Evolutionary conservation across 2,329 filamentous ascomycete species (phyloP).

Genomic region (Xylaria sp.): DNA sequence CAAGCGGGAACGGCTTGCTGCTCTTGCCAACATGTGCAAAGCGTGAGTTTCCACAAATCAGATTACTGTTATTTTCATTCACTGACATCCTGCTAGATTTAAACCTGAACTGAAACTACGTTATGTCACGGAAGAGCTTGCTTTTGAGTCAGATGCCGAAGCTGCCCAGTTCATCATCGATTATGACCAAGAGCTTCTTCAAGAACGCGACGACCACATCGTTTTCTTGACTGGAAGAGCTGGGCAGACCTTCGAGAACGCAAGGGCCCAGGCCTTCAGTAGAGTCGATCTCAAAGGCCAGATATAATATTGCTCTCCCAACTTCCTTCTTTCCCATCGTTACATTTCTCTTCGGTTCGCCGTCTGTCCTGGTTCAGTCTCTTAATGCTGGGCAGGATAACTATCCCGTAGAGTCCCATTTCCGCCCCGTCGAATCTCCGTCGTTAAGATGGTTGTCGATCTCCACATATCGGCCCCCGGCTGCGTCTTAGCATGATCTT

Average conservation of each 20-base stretch:
- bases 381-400: constrained; percentile 15
- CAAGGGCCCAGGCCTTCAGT: constrained; percentile 76
- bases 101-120: constrained; percentile 87
- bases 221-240: constrained; percentile 77
- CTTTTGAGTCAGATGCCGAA: constrained; percentile 90
- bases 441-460: constrained; percentile 16
- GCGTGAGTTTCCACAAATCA: constrained; percentile 69
- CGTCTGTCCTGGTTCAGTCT: constrained; percentile 6
- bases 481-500: constrained; percentile 27
- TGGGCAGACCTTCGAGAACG: constrained; percentile 72
- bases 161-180: constrained; percentile 90
- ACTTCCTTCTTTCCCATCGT: constrained; percentile 28
- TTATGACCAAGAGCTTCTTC: constrained; percentile 74
- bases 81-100: constrained; percentile 71
- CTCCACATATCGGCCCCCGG: constrained; percentile 29
- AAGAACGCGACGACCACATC: constrained; percentile 76
- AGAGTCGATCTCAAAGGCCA: constrained; percentile 97
- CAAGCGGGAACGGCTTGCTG: constrained; percentile 86
- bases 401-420: constrained; percentile 20
- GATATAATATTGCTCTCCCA: constrained; percentile 63
- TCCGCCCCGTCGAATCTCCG: neutral
- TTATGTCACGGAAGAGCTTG: constrained; percentile 94
- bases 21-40: constrained; percentile 91
- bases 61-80: neutral
- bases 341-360: constrained; percentile 21